Evolutionary conservation across 2,329 filamentous ascomycete genomes (phyloP), one percentile per base, ranked within the genome.

Genomic region (Pseudogymnoascus sp.): DNA sequence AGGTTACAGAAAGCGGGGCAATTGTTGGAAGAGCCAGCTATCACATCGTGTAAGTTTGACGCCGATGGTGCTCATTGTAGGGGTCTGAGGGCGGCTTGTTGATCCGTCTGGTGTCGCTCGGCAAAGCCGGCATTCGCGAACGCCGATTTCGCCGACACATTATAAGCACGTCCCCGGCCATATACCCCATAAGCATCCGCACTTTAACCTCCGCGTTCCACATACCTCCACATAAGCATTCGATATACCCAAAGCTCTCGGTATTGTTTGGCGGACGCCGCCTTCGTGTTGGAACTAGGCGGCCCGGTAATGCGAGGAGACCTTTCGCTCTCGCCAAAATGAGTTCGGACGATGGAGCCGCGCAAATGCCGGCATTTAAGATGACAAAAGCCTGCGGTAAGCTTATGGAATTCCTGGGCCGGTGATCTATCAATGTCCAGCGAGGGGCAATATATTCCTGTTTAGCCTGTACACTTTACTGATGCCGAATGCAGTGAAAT

Each of bases 401-500:
- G 48, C 29, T 55, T 15, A 21, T 33, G 12, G 8, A 12, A 33
- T 55, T 7, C 29, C 48, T 9, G 29, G 48, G 29, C 48, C n/a
- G 29, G 35, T 55, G 10, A 7, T 15, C 48, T 35, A 55, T 17
- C 31, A 12, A 55, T 55, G 48, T 12, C 29, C 58, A 4, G 15
- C 48, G 33, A 9, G 15, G 15, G 7, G 48, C 29, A 35, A 55
- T 55, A 35, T 55, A 35, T 21, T 17, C n/a, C 12, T 21, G 21
- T 55, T 33, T 8, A 33, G 13, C 7, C 29, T 35, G 29, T 13
- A 55, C 29, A 10, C 5, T 55, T 55, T 55, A 55, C 48, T 55
- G 12, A 55, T 55, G 48, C 48, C 15, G 8, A 15, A 17, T 55
- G 29, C 9, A 64, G 63, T 64, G 36, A 64, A 64, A 59, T 64